These are phyloP conservation scores for Naganishia vaughanmartiniae DNA, from an alignment of 768 basidiomycete species.

Conservation along the genomic window DNA sequence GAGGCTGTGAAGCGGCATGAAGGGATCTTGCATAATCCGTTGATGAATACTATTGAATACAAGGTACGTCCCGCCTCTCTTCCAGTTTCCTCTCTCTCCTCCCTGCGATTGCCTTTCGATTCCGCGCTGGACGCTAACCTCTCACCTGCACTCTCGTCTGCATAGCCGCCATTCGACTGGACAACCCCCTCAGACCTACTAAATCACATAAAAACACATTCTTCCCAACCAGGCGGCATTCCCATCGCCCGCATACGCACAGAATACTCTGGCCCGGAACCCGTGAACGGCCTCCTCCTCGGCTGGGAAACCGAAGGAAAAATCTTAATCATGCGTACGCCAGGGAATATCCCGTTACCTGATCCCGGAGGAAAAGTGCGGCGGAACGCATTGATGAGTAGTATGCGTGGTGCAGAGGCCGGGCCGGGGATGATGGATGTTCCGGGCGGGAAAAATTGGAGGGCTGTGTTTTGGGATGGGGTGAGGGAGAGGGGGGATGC, in stretches of 20 bases:
- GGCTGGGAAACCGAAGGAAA: slow-evolving; percentile 31
- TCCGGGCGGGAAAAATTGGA: slow-evolving; percentile 27
- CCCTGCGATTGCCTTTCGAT: not conserved
- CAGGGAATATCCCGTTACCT: slow-evolving; percentile 27
- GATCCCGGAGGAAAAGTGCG: slow-evolving; percentile 27
- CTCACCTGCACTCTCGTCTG: not conserved
- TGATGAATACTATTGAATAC: slow-evolving; percentile 26
- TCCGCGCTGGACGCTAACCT: not conserved
- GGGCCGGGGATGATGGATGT: slow-evolving; percentile 32
- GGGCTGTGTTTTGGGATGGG: slow-evolving; percentile 29
- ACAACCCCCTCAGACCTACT: slow-evolving; percentile 11
- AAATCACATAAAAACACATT: slow-evolving; percentile 29
- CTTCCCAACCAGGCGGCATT: slow-evolving; percentile 30
- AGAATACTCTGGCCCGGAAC: slow-evolving; percentile 22
- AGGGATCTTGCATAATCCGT: slow-evolving; percentile 13
- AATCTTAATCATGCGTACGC: slow-evolving; percentile 32
- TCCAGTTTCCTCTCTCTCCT: not conserved
- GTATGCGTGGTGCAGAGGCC: slow-evolving; percentile 25
- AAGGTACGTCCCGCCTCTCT: slow-evolving; percentile 12
- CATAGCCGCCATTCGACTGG: slow-evolving; percentile 28
- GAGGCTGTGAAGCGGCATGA: slow-evolving; percentile 19
- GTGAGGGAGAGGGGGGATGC: slow-evolving; percentile 26
- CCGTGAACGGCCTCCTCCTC: slow-evolving; percentile 15
- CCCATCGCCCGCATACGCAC: slow-evolving; percentile 26
- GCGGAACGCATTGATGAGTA: slow-evolving; percentile 19